A percentile compares a stretch with the other conserved stretches of the same genome.
Conservation (phyloP, 495 filamentous ascomycete genomes). For the Aspergillus hancockii region DNA sequence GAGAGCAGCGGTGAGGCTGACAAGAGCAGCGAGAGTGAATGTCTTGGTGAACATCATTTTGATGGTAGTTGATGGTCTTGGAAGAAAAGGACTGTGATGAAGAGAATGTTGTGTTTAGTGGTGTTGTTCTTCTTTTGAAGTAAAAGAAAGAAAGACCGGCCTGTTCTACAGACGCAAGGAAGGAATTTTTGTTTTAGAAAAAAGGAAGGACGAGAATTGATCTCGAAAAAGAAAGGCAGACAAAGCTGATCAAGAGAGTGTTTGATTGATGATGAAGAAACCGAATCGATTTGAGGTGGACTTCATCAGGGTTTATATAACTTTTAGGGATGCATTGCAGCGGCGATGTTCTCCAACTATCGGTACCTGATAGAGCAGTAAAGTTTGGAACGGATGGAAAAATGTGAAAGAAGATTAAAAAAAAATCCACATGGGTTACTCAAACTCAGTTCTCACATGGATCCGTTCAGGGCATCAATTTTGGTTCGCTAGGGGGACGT, state of each 20-base stretch:
- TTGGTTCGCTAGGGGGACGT: background rate
- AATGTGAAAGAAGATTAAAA: conserved; percentile 5
- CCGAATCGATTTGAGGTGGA: conserved; percentile 6
- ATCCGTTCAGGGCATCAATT: background rate
- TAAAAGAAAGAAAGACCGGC: background rate
- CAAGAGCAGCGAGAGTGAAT: conserved; percentile 39
- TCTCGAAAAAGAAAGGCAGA: conserved; percentile 15
- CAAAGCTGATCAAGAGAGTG: conserved; percentile 6
- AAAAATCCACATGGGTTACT: conserved; percentile 18
- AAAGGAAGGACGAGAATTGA: conserved; percentile 17
- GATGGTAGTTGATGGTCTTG: conserved; percentile 17
- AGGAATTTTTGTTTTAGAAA: background rate
- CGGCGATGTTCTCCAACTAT: background rate
- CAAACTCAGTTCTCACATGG: background rate
- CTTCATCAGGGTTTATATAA: conserved; percentile 6
- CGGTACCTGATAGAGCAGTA: background rate
- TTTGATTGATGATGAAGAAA: conserved; percentile 13
- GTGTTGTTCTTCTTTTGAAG: background rate
- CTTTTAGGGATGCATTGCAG: background rate
- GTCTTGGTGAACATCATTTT: conserved; percentile 52
- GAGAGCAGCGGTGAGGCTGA: conserved; percentile 41
- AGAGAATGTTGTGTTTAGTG: conserved; percentile 5
- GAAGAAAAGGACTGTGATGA: conserved; percentile 10
- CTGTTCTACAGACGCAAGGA: conserved; percentile 1
- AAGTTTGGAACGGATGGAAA: background rate